phyloP scores from a whole-genome alignment of 2,329 filamentous ascomycete species.

The Apiospora kogelbergensis region DNA sequence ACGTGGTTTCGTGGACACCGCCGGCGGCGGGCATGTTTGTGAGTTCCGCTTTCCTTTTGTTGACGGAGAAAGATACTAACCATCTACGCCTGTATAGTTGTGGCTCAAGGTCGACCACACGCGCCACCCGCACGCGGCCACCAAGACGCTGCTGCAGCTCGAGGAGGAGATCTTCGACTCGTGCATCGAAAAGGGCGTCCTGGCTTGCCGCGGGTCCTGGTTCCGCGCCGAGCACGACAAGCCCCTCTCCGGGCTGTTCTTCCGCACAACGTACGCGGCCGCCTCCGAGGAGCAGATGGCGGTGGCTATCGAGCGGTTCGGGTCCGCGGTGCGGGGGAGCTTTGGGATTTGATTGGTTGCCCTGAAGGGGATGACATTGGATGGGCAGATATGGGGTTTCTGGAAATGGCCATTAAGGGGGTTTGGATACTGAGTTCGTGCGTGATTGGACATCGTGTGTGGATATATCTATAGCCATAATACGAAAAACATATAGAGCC shows the following conservation, averaged over 20 bases:
- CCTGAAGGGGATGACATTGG: too few species aligned
- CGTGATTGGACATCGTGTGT: too few species aligned
- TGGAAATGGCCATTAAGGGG: too few species aligned
- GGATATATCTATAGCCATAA: too few species aligned
- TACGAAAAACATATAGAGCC: too few species aligned
- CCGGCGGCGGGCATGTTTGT: constrained; percentile 95
- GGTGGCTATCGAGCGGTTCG: constrained; percentile 73
- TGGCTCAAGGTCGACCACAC: constrained; percentile 71
- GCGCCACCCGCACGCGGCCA: constrained; percentile 60
- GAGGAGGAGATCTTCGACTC: constrained; percentile 85
- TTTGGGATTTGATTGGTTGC: constrained; percentile 42
- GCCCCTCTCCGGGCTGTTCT: constrained; percentile 69
- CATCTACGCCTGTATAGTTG: too few species aligned
- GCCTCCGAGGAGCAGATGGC: constrained; percentile 70
- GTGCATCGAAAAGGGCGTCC: constrained; percentile 72
- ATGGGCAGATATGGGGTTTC: too few species aligned
- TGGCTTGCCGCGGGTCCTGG: constrained; percentile 86
- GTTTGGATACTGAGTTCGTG: too few species aligned
- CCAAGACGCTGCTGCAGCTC: constrained; percentile 60
- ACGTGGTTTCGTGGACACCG: constrained; percentile 76
- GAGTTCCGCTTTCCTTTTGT: constrained; percentile 39
- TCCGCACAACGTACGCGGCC: constrained; percentile 86
- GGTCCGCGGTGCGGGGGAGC: constrained; percentile 65
- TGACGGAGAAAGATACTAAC: too few species aligned
- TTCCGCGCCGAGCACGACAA: constrained; percentile 74